Evolutionary conservation across 495 filamentous ascomycete species (phyloP).

Genomic region (Tetracladium marchalianum): DNA sequence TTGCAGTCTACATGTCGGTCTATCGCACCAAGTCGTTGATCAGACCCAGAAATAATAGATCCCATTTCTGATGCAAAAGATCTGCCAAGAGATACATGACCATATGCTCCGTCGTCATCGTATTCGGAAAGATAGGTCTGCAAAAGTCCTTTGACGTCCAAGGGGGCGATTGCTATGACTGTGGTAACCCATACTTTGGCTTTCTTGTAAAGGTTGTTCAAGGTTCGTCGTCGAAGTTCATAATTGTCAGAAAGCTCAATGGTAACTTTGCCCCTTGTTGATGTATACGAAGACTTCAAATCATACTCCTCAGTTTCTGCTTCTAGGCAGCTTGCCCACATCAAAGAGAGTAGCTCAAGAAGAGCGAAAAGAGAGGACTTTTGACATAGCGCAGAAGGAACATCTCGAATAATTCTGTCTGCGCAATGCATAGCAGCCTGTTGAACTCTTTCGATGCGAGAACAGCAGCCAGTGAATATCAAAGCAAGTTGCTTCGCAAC

Average conservation of each 20-base stretch:
- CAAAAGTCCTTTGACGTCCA: slow-evolving; percentile 90
- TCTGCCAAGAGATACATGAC: slow-evolving; percentile 84
- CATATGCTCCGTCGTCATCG: slow-evolving; percentile 76
- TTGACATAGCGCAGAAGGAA: slow-evolving; percentile 86
- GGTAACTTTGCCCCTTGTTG: slow-evolving; percentile 59
- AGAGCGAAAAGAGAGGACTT: slow-evolving; percentile 83
- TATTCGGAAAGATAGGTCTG: slow-evolving; percentile 94
- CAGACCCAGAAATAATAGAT: slow-evolving; percentile 72
- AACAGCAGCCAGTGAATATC: slow-evolving; percentile 82
- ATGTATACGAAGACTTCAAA: slow-evolving; percentile 69
- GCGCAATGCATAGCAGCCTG: slow-evolving; percentile 71
- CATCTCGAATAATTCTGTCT: slow-evolving; percentile 69
- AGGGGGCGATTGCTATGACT: slow-evolving; percentile 74
- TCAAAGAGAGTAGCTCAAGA: slow-evolving; percentile 78
- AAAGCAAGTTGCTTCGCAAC: slow-evolving; percentile 78
- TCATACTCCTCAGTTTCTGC: slow-evolving; percentile 90
- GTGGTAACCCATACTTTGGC: slow-evolving; percentile 71
- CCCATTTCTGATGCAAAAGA: slow-evolving; percentile 95
- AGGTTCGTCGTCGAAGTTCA: slow-evolving; percentile 60
- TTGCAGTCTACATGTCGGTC: slow-evolving; percentile 58
- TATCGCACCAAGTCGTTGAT: slow-evolving; percentile 73
- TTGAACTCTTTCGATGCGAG: slow-evolving; percentile 83
- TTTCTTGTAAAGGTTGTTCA: slow-evolving; percentile 64
- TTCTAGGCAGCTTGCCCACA: slow-evolving; percentile 93
- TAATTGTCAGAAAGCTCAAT: slow-evolving; percentile 92